Evolutionary conservation across 2,329 filamentous ascomycete species (phyloP).

Genomic region (Alternaria brassicae): DNA sequence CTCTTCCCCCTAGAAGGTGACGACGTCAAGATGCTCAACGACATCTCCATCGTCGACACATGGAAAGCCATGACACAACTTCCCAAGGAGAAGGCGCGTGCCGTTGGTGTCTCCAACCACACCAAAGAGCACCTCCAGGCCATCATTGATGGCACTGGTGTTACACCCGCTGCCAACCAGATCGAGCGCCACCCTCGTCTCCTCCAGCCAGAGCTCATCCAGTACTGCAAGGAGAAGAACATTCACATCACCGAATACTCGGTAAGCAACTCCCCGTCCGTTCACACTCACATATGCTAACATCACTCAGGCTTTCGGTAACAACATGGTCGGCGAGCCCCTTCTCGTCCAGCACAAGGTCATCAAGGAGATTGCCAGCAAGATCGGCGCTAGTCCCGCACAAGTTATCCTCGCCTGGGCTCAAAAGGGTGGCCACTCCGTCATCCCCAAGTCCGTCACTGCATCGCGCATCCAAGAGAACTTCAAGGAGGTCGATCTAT

Average conservation of each 20-base stretch:
- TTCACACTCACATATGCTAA: slow-evolving; percentile 67
- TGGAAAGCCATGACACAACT: slow-evolving; percentile 51
- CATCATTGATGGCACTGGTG: slow-evolving; percentile 57
- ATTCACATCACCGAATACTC: slow-evolving; percentile 45
- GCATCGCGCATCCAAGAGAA: slow-evolving; percentile 41
- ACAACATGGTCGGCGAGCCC: slow-evolving; percentile 62
- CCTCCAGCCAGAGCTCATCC: slow-evolving; percentile 38
- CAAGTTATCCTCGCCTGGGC: slow-evolving; percentile 88
- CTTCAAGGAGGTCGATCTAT: slow-evolving; percentile 43
- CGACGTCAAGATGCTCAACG: slow-evolving; percentile 48
- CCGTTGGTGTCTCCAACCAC: slow-evolving; percentile 42
- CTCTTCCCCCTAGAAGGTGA: slow-evolving; percentile 33
- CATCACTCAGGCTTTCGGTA: slow-evolving; percentile 65
- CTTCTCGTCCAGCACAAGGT: slow-evolving; percentile 57
- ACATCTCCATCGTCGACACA: slow-evolving; percentile 63
- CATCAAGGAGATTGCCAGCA: slow-evolving; percentile 71
- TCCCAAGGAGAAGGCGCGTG: slow-evolving; percentile 45
- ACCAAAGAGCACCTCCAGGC: slow-evolving; percentile 56
- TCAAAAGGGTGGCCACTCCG: slow-evolving; percentile 65
- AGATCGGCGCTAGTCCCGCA: slow-evolving; percentile 70
- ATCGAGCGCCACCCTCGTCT: slow-evolving; percentile 42
- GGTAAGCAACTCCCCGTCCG: slow-evolving; percentile 7
- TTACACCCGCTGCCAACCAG: slow-evolving; percentile 40
- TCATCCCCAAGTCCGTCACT: slow-evolving; percentile 45
- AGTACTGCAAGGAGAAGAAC: slow-evolving; percentile 41